Base-by-base conservation (phyloP, 495 filamentous ascomycete species). In the Aeminium ludgeri region DNA sequence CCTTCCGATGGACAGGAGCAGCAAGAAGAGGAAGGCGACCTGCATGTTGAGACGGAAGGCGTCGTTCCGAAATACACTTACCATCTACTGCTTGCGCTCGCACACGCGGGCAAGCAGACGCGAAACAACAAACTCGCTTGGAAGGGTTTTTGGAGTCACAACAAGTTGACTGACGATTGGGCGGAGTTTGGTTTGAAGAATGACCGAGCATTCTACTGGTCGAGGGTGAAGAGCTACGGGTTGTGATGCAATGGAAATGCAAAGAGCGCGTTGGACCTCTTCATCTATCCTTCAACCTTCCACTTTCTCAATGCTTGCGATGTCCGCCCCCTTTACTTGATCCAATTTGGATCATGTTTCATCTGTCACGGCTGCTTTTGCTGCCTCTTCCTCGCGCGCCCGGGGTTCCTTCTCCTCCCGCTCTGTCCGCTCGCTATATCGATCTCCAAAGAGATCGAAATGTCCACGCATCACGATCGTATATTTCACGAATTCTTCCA, bases 81-180 rank as follows among this genome's bases (percentile, higher is more conserved):
- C 55, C 67, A 78, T 20, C 73, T 95, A 67, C 74, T 82, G 36
- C 52, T 97, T 13, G 59, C 71, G 16, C 58, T 96, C 10, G 68
- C 69, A 19, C 68, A 65, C 29, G 67, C 72, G 0, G 69, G 78
- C 0, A 62, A 58, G 5, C 62, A 56, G 4, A 56, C 65, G 15
- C 69, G 69, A 49, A 89, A 86, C 43, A 92, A 83, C 35, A 94
- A 87, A 61, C 56, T 99, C 27, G 60, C 61, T 0, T 96, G 91
- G 91, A 78, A 78, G 56, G 81, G 82, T 0, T 94, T 80, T 59
- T 94, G 83, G 79, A 86, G 76, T 59, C 91, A 89, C 50, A 91
- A 94, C 53, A 68, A 67, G 51, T 60, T 92, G 49, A 87, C 86
- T 15, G 85, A 87, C 54, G 86, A 94, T 57, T 83, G 84, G 79